Conservation (phyloP, 352 stramenopile genomes). For the Phytophthora ramorum region DNA sequence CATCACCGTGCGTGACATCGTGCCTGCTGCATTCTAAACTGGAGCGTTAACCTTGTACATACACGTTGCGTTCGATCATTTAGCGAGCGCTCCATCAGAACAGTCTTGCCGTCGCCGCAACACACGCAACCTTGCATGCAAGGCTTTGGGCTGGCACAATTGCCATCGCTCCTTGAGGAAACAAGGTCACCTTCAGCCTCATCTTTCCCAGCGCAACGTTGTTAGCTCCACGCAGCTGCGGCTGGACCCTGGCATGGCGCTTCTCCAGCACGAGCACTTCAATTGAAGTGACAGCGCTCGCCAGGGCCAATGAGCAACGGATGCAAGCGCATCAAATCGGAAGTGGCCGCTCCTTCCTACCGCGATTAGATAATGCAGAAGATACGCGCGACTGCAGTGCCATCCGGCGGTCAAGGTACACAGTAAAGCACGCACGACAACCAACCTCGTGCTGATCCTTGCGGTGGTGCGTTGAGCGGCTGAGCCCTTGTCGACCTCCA, state of each 20-base stretch:
- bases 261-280: constrained; percentile 3
- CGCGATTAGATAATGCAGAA: constrained; percentile 23
- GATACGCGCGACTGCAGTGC: constrained; percentile 2
- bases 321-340: constrained; percentile 17
- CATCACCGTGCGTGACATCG: constrained; percentile 31
- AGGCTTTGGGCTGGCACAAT: too few relatives aligned
- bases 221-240: constrained; percentile 18
- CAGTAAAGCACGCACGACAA: constrained; percentile 2
- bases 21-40: constrained; percentile 20
- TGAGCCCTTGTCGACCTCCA: not conserved
- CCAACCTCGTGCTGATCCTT: constrained; percentile 13
- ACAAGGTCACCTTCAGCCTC: not conserved
- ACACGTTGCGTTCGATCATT: not conserved
- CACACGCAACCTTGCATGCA: too few relatives aligned
- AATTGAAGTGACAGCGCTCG: constrained; percentile 4
- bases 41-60: constrained; percentile 8
- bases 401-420: constrained; percentile 1
- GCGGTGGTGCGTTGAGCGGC: constrained; percentile 10
- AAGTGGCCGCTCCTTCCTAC: constrained; percentile 8
- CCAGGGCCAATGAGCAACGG: constrained; percentile 18
- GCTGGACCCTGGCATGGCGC: constrained; percentile 1
- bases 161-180: not conserved
- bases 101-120: too few relatives aligned
- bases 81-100: not conserved
- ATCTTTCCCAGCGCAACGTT: constrained; percentile 10